phyloP scores from a whole-genome alignment of 371 early-diverging fungal species.

The Entomophthora muscae region DNA sequence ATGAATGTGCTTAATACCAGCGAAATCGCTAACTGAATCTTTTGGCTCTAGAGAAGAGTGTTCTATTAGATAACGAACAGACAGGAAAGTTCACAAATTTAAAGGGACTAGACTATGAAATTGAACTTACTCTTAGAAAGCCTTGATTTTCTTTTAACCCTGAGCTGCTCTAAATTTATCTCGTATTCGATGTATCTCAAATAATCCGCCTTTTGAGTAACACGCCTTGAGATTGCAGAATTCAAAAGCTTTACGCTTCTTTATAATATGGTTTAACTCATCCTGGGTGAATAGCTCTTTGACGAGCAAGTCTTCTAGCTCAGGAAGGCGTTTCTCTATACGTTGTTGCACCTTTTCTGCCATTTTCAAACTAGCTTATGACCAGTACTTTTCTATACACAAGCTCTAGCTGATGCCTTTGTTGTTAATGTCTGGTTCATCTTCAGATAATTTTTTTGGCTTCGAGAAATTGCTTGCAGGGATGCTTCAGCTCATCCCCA shows the following conservation, averaged over 20 bases:
- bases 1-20: conserved; percentile 47
- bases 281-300: conserved; percentile 56
- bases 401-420: no score
- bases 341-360: conserved; percentile 76
- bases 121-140: conserved; percentile 26
- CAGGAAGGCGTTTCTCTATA: conserved; percentile 85
- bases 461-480: no score
- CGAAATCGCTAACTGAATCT: conserved; percentile 33
- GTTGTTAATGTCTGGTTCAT: no score
- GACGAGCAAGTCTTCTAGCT: conserved; percentile 72
- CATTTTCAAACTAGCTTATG: conserved; percentile 25
- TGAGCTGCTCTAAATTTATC: conserved; percentile 65
- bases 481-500: no score
- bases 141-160: conserved; percentile 62
- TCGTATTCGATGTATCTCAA: conserved; percentile 87
- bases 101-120: no score
- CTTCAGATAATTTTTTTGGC: no score
- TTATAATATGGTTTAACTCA: conserved; percentile 75
- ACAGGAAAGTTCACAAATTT: conserved; percentile 12
- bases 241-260: conserved; percentile 74
- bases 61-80: neutral
- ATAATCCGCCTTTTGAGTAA: conserved; percentile 55
- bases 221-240: conserved; percentile 65
- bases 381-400: neutral
- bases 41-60: conserved; percentile 5